Evolutionary conservation across 176 grass and related monocot species (phyloP).

Genomic region (bread wheat (Triticum aestivum)): DNA sequence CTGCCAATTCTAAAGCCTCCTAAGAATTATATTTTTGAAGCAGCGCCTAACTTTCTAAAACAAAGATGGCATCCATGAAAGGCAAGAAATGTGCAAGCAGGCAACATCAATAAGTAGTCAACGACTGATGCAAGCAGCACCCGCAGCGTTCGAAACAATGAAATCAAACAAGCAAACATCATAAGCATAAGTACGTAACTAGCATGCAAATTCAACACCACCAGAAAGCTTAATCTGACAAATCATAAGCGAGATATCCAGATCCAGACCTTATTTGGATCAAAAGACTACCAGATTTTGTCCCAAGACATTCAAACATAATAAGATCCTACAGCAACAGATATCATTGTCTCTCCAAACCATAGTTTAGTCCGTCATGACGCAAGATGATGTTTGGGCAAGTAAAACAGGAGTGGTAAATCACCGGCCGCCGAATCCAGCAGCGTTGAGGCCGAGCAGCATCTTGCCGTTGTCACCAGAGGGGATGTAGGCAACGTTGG

Average conservation of each 20-base stretch:
- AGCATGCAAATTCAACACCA: not conserved
- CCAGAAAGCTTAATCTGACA: not conserved
- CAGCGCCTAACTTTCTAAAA: not conserved
- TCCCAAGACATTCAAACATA: conserved; percentile 25
- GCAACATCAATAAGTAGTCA: not conserved
- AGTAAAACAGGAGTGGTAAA: not conserved
- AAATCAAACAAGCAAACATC: not conserved
- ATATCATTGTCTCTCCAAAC: conserved; percentile 17
- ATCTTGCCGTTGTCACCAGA: conserved; percentile 53
- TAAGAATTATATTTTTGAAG: not conserved
- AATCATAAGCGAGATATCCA: conserved; percentile 1
- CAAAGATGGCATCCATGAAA: not conserved
- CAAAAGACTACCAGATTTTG: conserved; percentile 14
- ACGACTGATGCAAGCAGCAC: not conserved
- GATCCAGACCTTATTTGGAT: conserved; percentile 27
- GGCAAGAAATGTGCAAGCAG: not conserved
- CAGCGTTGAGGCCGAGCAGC: conserved; percentile 78
- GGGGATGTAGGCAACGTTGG: conserved; percentile 77
- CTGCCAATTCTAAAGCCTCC: not conserved
- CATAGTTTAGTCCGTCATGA: conserved; percentile 20
- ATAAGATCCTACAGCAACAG: conserved; percentile 9
- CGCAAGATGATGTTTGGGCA: conserved; percentile 1
- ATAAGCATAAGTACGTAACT: not conserved
- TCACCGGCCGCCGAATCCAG: conserved; percentile 52
- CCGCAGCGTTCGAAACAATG: not conserved